Evolutionary conservation across 306 rosid genomes (phyloP).

Genomic region (Hippophae rhamnoides): DNA sequence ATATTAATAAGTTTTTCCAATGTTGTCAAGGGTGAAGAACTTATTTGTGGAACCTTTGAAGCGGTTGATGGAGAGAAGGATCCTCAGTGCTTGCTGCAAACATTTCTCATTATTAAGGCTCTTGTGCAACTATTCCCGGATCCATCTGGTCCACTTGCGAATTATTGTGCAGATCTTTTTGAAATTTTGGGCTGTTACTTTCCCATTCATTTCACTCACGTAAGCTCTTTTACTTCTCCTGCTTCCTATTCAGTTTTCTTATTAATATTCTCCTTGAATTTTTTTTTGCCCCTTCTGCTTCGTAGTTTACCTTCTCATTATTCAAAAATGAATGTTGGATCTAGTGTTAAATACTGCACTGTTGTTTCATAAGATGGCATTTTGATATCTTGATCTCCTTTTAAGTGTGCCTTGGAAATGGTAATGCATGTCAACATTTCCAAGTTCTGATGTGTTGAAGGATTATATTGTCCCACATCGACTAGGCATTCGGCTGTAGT

Average conservation of each 20-base stretch:
- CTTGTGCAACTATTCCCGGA: slow-evolving; percentile 60
- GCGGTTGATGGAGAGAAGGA: slow-evolving; percentile 84
- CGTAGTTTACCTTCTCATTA: neutral
- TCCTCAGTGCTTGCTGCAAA: slow-evolving; percentile 73
- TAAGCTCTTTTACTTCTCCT: slow-evolving; percentile 31
- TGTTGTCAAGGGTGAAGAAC: slow-evolving; percentile 62
- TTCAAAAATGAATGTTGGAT: neutral
- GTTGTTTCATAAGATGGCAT: neutral
- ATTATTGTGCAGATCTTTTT: slow-evolving; percentile 50
- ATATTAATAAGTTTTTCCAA: slow-evolving; percentile 10
- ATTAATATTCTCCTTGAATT: neutral
- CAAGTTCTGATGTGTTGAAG: neutral
- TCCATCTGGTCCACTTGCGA: slow-evolving; percentile 62
- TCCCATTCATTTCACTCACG: slow-evolving; percentile 97
- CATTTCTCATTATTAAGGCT: slow-evolving; percentile 55
- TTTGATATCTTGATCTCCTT: neutral
- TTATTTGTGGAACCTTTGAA: slow-evolving; percentile 71
- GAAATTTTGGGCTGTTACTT: slow-evolving; percentile 75
- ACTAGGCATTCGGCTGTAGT: too few species aligned
- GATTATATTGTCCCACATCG: too few species aligned
- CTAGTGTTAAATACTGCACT: neutral
- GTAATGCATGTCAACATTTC: slow-evolving; percentile 1
- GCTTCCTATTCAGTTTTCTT: slow-evolving; percentile 6
- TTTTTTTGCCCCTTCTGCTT: too few species aligned
- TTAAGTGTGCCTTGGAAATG: neutral